Percentiles rank a stretch among this genome's conserved stretches.
Evolutionary conservation across 306 rosid species (phyloP).

Genomic region (Fragaria iinumae): DNA sequence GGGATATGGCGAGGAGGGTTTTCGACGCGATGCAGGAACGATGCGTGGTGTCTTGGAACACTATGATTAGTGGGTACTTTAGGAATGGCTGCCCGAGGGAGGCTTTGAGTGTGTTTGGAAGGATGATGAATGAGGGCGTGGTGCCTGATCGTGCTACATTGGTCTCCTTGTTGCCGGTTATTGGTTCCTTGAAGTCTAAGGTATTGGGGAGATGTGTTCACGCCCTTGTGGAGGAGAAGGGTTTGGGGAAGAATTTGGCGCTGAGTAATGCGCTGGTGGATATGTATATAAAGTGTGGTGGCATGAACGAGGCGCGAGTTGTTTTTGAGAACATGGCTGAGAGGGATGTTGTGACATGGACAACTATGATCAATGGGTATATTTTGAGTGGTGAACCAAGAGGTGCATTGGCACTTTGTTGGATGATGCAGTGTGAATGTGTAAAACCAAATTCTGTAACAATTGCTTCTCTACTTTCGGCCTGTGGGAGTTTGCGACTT

Average conservation of each 20-base stretch:
- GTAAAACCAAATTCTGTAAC: conserved; percentile 66
- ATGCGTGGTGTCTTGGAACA: conserved; percentile 79
- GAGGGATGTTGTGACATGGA: conserved; percentile 89
- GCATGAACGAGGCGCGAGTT: conserved; percentile 51
- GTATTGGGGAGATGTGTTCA: conserved; percentile 59
- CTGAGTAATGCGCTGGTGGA: conserved; percentile 71
- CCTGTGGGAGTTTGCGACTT: conserved; percentile 54
- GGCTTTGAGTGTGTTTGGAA: conserved; percentile 47
- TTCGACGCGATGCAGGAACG: conserved; percentile 59
- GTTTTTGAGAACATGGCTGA: conserved; percentile 41
- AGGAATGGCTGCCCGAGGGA: conserved; percentile 48
- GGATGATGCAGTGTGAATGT: conserved; percentile 57
- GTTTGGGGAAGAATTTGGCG: conserved; percentile 46
- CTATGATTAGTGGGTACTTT: conserved; percentile 70
- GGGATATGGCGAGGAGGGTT: conserved; percentile 46
- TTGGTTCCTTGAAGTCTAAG: conserved; percentile 56
- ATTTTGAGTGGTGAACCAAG: conserved; percentile 58
- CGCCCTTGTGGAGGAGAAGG: conserved; percentile 46
- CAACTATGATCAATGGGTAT: conserved; percentile 74
- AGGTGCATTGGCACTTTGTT: conserved; percentile 61
- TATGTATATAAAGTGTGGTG: conserved; percentile 75
- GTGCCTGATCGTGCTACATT: conserved; percentile 71
- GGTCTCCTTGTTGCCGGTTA: conserved; percentile 75
- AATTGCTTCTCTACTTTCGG: conserved; percentile 65
- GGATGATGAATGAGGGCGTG: conserved; percentile 59